Percentiles rank a stretch among this genome's conserved stretches.
These are phyloP conservation scores for Echinochloa phyllopogon DNA, from an alignment of 176 grass and related monocot genomes.

Conservation along the genomic window DNA sequence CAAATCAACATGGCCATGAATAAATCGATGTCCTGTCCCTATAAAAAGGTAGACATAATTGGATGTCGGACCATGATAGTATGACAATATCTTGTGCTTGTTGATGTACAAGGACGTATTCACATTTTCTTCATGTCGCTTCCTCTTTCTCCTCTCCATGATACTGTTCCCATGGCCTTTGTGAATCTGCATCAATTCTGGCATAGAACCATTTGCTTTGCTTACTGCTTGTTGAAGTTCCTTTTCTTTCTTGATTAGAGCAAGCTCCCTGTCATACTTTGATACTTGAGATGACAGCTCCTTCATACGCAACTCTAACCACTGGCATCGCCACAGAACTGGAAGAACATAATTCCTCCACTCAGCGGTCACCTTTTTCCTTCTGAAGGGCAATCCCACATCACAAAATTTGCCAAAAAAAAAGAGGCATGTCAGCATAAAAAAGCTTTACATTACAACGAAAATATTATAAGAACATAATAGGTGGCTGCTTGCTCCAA, in stretches of 20 bases:
- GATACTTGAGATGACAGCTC: slow-evolving; percentile 70
- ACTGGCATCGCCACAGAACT: slow-evolving; percentile 77
- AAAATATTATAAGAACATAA: slow-evolving; percentile 16
- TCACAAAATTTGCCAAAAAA: slow-evolving; percentile 26
- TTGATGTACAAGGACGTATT: slow-evolving; percentile 68
- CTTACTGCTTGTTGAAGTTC: slow-evolving; percentile 59
- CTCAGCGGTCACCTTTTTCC: slow-evolving; percentile 84
- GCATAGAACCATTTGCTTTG: slow-evolving; percentile 61
- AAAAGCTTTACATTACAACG: slow-evolving; percentile 11
- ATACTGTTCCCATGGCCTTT: slow-evolving; percentile 52
- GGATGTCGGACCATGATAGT: slow-evolving; percentile 69
- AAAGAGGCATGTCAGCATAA: slow-evolving; percentile 32
- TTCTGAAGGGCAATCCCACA: slow-evolving; percentile 47
- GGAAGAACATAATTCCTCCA: slow-evolving; percentile 81
- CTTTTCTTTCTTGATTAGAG: slow-evolving; percentile 69
- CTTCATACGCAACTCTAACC: slow-evolving; percentile 86
- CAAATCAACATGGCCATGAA: slow-evolving; percentile 20
- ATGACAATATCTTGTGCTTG: slow-evolving; percentile 72
- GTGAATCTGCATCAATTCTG: slow-evolving; percentile 48
- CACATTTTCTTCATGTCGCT: slow-evolving; percentile 65
- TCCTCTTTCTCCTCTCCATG: slow-evolving; percentile 89
- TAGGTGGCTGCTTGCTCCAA: slow-evolving; percentile 11
- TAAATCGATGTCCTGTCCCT: slow-evolving; percentile 23
- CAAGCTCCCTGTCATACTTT: slow-evolving; percentile 84
- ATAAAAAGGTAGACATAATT: slow-evolving; percentile 39